phyloP scores from a whole-genome alignment of 2,329 filamentous ascomycete species.

The Verticillium longisporum region DNA sequence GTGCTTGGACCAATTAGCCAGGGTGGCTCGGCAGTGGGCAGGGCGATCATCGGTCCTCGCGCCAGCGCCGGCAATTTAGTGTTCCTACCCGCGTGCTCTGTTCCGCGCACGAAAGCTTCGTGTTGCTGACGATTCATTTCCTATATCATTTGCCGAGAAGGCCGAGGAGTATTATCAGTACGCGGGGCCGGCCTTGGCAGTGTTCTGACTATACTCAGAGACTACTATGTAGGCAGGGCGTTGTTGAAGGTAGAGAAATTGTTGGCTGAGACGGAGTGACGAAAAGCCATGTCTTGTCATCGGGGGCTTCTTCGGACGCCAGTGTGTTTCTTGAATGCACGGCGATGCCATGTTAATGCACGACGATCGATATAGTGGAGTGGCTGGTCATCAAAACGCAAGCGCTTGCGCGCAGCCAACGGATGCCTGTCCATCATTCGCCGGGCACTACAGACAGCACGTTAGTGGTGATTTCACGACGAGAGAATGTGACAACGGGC shows the following conservation, averaged over 20 bases:
- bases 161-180: background rate
- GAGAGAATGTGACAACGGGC: background rate
- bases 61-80: background rate
- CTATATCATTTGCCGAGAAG: background rate
- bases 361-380: background rate
- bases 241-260: background rate
- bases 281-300: background rate
- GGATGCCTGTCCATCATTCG: background rate
- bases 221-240: no score
- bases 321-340: background rate
- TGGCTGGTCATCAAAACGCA: background rate
- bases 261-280: background rate
- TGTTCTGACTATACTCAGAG: background rate
- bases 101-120: background rate
- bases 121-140: background rate
- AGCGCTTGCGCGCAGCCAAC: background rate
- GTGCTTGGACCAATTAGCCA: background rate
- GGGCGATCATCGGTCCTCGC: background rate
- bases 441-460: background rate
- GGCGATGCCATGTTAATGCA: background rate
- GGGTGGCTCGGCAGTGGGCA: background rate
- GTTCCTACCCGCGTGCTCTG: background rate
- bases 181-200: background rate
- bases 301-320: background rate
- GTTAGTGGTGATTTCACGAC: background rate